phyloP scores from a whole-genome alignment of 192 early-diverging fungal genomes.

The Chytriomyces sp. region DNA sequence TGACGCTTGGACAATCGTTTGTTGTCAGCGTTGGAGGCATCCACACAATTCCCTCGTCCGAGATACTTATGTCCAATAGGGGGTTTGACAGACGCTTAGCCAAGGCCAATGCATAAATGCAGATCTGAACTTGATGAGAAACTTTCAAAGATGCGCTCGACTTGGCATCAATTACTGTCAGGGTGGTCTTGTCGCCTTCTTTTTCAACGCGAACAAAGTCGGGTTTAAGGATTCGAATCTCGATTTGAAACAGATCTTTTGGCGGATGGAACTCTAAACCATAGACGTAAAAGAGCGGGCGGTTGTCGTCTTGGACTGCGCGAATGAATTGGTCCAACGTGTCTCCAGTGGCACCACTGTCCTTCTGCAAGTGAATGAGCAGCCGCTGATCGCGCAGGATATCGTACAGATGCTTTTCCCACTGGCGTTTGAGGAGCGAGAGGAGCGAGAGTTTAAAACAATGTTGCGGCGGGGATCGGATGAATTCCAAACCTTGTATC shows the following conservation, averaged over 20 bases:
- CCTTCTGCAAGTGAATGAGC: background rate
- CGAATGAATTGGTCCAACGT: conserved; percentile 10
- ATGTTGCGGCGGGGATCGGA: background rate
- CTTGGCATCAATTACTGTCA: conserved; percentile 46
- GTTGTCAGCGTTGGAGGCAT: background rate
- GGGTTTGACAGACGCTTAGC: background rate
- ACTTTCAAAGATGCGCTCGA: conserved; percentile 38
- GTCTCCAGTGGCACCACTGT: background rate
- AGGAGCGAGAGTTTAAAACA: background rate
- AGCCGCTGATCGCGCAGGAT: conserved; percentile 14
- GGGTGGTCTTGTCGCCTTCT: background rate
- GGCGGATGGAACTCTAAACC: conserved; percentile 27
- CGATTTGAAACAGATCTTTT: conserved; percentile 1
- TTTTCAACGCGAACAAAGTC: conserved; percentile 16
- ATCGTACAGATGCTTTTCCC: conserved; percentile 35
- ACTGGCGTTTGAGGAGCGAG: conserved; percentile 18
- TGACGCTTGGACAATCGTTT: conserved; percentile 11
- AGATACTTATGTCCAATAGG: background rate
- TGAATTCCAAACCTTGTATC: conserved; percentile 6
- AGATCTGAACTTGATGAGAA: conserved; percentile 49
- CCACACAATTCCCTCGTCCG: conserved; percentile 12
- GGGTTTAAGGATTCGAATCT: background rate
- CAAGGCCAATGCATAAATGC: conserved; percentile 36
- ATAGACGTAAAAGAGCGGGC: conserved; percentile 28
- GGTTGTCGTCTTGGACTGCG: conserved; percentile 15